Base-by-base conservation (phyloP, 148 eudicot species). In the Pouteria glomerata region DNA sequence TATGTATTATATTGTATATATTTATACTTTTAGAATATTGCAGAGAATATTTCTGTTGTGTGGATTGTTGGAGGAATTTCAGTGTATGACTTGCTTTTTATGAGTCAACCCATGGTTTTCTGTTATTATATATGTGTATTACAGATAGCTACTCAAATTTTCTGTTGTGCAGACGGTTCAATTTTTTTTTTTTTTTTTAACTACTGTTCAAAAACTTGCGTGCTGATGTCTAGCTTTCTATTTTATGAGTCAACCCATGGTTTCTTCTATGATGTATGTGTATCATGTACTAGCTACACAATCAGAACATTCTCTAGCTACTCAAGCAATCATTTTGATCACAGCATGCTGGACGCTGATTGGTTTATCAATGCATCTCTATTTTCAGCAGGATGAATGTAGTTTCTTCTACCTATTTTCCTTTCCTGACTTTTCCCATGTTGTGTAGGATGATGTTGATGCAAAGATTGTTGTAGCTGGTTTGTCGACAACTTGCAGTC, bases 401-500 rank as follows among this genome's bases (percentile, higher is more conserved):
- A 57, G 31, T 77, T 21, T 41, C 56, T 74, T 30, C n/a, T 37
- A 29, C 41, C 47, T 10, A 30, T 30, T 11, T 42, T 67, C 27
- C 52, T n/a, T 26, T 47, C 57, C 59, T 70, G 51, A 75, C 76
- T 75, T 62, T 29, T 71, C 47, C 79, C 50, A 30, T 68, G 69
- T 57, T 76, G 26, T 44, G 6, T 89, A 95, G 98, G 98, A 95
- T 84, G 81, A 80, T 27, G 79, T 95, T 62, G 92, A 95, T 73
- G 96, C 89, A 74, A 89, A 84, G 82, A 70, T 95, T 66, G 59
- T 95, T 67, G 86, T 95, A 59, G 98, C 98, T 73, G 98, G 96
- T 73, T 80, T 80, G 79, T 95, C 98, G 61, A 91, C 96, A 71
- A 95, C 97, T 63, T 95, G 98, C 73, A 95, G 98, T 80, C 98